Base-by-base conservation (phyloP, 1,139 yeast genomes). In the Debaryomyces robertsiae region DNA sequence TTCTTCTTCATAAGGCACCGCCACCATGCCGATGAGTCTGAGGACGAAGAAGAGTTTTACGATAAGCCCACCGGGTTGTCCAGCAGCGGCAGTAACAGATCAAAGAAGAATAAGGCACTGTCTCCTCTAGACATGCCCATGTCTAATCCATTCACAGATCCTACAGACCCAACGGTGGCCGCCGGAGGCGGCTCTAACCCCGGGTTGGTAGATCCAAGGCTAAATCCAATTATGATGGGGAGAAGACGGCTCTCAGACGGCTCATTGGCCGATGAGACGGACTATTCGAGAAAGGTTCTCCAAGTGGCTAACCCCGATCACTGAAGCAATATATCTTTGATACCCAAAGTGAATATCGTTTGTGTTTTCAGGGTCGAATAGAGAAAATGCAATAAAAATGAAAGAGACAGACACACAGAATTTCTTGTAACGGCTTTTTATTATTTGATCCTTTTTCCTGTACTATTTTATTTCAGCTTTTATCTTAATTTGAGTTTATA, bases 241-340 rank as follows among this genome's bases (percentile, higher is more conserved):
- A 80, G 87, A 58, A 77, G 89, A 46, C 72, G 94, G 47, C 66
- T 84, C 43, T 77, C 84, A 44, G 90, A 84, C 55, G 91, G 90
- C 10, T 77, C 86, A 17, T 69, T 85, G 46, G 91, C 89, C 10
- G 94, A 85, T 58, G 90, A 84, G 48, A 77, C 86, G 9, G 93
- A 85, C 58, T 84, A 84, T 62, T 75, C 84, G 36, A 72, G 90
- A 50, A 84, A 84, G 61, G 79, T 84, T 24, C 67, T 85, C 42
- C 81, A 83, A 46, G 91, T 85, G 18, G 84, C 90, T 32, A 85
- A 84, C 55, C 90, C 91, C 7, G 89, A 82, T 56, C 30, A 22
- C 18, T 32, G 35, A 32, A 32, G 14, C 10, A 14, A 29, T 29
- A 19, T n/a, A n/a, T n/a, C 22, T 7, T 19, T 19, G 22, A 19